Percentiles rank a stretch among this genome's conserved stretches.
These are phyloP conservation scores for Malus hybrid DNA, from an alignment of 331 rosid species.

Conservation along the genomic window DNA sequence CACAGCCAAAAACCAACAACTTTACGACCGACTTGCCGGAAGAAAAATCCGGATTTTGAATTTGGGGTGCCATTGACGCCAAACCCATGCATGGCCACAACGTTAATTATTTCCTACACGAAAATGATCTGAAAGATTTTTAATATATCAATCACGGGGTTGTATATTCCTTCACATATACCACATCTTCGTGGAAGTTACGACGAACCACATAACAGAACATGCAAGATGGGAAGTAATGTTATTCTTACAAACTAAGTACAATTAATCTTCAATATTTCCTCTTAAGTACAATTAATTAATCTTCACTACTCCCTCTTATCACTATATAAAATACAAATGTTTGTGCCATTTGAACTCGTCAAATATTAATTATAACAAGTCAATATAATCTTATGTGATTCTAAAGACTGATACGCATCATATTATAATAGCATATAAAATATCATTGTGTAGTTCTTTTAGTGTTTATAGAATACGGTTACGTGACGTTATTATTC, in stretches of 20 bases:
- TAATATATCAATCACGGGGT: background rate
- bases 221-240: background rate
- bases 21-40: background rate
- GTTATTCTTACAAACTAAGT: background rate
- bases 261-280: too few species aligned
- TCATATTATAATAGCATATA: too few species aligned
- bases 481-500: too few species aligned
- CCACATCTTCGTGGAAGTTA: background rate
- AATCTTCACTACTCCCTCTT: background rate
- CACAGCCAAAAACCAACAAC: background rate
- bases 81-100: background rate
- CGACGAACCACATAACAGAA: background rate
- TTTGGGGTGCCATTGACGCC: background rate
- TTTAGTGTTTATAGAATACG: too few species aligned
- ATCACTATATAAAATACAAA: background rate
- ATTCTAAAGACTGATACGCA: background rate
- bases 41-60: background rate
- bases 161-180: background rate
- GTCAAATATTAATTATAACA: constrained; percentile 6
- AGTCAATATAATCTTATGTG: constrained; percentile 1
- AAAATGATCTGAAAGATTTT: background rate
- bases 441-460: too few species aligned
- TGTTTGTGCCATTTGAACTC: constrained; percentile 6
- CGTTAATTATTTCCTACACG: background rate
- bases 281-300: too few species aligned